phyloP scores from a whole-genome alignment of 805 yeast genomes.

The Metschnikowia vanudenii region DNA sequence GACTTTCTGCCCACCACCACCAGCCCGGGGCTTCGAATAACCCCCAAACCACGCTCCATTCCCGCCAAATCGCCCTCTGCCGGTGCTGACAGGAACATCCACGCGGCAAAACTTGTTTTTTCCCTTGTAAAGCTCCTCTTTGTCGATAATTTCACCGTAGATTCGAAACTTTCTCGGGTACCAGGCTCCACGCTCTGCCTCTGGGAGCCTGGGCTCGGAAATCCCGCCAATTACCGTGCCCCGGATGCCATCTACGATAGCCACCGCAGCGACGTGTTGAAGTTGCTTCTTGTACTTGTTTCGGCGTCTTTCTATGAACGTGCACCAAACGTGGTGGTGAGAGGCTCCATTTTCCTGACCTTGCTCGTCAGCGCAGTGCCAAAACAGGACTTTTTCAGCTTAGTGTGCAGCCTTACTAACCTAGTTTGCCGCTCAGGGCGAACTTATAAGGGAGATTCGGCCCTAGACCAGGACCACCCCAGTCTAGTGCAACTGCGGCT shows the following conservation, averaged over 20 bases:
- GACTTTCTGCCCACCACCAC: conserved; percentile 2
- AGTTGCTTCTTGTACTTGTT: conserved; percentile 57
- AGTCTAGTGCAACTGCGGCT: conserved; percentile 43
- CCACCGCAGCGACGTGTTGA: conserved; percentile 65
- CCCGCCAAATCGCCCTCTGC: not conserved
- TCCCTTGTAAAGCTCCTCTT: conserved; percentile 49
- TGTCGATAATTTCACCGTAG: conserved; percentile 54
- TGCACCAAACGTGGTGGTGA: conserved; percentile 40
- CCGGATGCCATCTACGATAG: conserved; percentile 46
- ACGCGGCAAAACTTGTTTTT: conserved; percentile 6
- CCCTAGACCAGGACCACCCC: conserved; percentile 33
- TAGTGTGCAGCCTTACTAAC: conserved; percentile 71
- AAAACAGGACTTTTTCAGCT: conserved; percentile 46
- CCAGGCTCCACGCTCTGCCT: conserved; percentile 25
- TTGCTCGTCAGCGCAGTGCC: conserved; percentile 51
- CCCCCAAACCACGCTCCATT: not conserved
- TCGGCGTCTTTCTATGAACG: conserved; percentile 59
- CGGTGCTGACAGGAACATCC: not conserved
- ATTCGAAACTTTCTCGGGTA: conserved; percentile 2
- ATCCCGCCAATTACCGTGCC: conserved; percentile 27
- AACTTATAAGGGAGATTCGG: conserved; percentile 41
- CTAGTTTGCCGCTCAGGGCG: conserved; percentile 51
- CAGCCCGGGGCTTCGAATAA: not conserved
- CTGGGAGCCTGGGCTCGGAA: conserved; percentile 85
- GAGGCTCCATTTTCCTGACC: conserved; percentile 63